Evolutionary conservation across 225 moss, liverwort and hornwort species (phyloP).

Genomic region (Anthoceros angustus): DNA sequence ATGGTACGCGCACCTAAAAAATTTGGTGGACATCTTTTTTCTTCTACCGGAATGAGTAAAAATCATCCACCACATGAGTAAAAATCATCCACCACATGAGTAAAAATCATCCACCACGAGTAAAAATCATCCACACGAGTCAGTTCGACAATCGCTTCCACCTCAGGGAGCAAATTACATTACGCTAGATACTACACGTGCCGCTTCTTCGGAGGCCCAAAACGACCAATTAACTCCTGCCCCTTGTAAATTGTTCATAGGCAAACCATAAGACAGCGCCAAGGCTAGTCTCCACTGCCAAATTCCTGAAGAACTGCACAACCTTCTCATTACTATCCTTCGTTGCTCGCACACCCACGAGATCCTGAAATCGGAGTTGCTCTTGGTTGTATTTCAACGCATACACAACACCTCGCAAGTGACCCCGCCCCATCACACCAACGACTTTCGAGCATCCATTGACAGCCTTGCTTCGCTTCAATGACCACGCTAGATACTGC

Average conservation of each 20-base stretch:
- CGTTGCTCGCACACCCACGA: constrained; percentile 30
- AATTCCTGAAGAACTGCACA: constrained; percentile 19
- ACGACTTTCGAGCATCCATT: constrained; percentile 59
- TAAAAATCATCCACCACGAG: no score
- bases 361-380: constrained; percentile 50
- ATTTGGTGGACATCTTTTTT: no score
- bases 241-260: constrained; percentile 7
- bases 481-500: constrained; percentile 65
- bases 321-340: constrained; percentile 1
- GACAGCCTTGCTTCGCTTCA: constrained; percentile 76
- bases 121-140: no score
- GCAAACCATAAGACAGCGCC: constrained; percentile 29
- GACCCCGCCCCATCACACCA: constrained; percentile 59
- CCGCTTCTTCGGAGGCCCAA: no score
- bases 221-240: no score
- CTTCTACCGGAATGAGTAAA: no score
- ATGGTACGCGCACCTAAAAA: no score
- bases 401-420: constrained; percentile 51
- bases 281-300: constrained; percentile 30
- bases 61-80: no score
- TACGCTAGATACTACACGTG: no score
- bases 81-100: no score
- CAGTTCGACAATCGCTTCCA: no score
- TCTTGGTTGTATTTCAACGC: constrained; percentile 46
- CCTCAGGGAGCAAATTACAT: no score